phyloP scores from a whole-genome alignment of 2,329 filamentous ascomycete species.

The Colletotrichum sp. region DNA sequence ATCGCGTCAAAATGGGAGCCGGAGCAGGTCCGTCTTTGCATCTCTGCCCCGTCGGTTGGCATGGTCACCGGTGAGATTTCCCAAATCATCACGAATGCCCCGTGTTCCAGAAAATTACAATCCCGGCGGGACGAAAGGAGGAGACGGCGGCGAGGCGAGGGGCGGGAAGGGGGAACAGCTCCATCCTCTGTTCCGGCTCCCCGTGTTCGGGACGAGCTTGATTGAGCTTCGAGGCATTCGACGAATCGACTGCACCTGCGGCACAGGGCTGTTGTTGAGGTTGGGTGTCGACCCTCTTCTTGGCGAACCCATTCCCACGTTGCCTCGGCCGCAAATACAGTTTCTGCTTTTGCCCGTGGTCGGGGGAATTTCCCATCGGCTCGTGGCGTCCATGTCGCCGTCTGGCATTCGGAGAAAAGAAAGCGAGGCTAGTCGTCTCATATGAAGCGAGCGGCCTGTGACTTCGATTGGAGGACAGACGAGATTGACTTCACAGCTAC shows the following conservation, averaged over 20 bases:
- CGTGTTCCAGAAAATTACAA: not conserved
- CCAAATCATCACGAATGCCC: slow-evolving; percentile 1
- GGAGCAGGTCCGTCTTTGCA: not conserved
- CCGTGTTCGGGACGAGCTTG: slow-evolving; percentile 7
- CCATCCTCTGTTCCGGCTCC: slow-evolving; percentile 5
- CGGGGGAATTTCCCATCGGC: not conserved
- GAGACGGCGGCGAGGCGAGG: slow-evolving; percentile 6
- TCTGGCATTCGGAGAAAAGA: not conserved
- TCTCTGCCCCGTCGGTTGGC: slow-evolving; percentile 14
- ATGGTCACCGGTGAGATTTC: slow-evolving; percentile 15
- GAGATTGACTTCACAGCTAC: not conserved
- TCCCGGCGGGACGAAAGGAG: not conserved
- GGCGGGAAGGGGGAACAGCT: not conserved
- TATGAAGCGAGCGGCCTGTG: not conserved
- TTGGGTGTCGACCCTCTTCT: not conserved
- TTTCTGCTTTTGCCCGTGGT: not conserved
- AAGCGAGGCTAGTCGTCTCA: not conserved
- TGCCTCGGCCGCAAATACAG: not conserved
- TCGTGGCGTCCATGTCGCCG: not conserved
- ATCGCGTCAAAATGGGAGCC: not conserved
- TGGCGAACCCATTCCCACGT: not conserved
- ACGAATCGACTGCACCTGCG: not conserved
- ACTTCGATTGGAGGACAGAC: not conserved
- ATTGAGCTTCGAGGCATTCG: not conserved
- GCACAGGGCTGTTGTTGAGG: not conserved